Evolutionary conservation across 257 asterid species (phyloP).

Genomic region (Solanum tacnaense): DNA sequence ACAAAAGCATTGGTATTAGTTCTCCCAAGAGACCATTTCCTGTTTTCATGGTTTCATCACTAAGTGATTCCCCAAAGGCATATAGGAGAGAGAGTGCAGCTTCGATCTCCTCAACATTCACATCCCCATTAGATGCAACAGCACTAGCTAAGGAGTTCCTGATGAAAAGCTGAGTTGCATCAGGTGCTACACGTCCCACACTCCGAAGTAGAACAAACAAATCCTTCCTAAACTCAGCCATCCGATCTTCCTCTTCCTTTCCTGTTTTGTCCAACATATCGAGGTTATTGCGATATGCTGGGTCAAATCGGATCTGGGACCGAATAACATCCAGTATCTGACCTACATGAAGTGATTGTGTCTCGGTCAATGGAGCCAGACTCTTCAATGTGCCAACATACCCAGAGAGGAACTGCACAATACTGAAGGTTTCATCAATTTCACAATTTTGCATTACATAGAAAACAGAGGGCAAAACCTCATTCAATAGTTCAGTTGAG

Average conservation of each 20-base stretch:
- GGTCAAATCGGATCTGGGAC: conserved; percentile 53
- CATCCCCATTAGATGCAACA: conserved; percentile 51
- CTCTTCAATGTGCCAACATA: conserved; percentile 86
- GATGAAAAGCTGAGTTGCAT: conserved; percentile 65
- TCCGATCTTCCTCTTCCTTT: conserved; percentile 81
- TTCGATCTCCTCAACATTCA: conserved; percentile 84
- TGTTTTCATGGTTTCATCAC: conserved; percentile 52
- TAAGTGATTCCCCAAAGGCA: conserved; percentile 80
- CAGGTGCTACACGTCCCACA: conserved; percentile 86
- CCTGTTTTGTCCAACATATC: conserved; percentile 77
- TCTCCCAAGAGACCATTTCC: conserved; percentile 69
- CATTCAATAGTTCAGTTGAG: conserved; percentile 61
- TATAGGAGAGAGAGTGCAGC: conserved; percentile 84
- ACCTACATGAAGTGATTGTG: conserved; percentile 61
- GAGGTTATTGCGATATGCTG: conserved; percentile 53
- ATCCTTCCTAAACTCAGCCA: conserved; percentile 88
- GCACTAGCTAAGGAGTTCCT: conserved; percentile 61
- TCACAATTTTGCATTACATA: conserved; percentile 62
- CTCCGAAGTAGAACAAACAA: conserved; percentile 61
- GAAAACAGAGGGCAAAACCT: conserved; percentile 86
- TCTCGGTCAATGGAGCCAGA: conserved; percentile 47
- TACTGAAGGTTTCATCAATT: conserved; percentile 55
- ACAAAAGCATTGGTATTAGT: conserved; percentile 67
- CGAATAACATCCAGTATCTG: conserved; percentile 79
- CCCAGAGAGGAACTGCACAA: conserved; percentile 76